A percentile compares a stretch with the other conserved stretches of the same genome.
Conservation (phyloP, 2,329 filamentous ascomycete species). For the Hymenoscyphus repandus region DNA sequence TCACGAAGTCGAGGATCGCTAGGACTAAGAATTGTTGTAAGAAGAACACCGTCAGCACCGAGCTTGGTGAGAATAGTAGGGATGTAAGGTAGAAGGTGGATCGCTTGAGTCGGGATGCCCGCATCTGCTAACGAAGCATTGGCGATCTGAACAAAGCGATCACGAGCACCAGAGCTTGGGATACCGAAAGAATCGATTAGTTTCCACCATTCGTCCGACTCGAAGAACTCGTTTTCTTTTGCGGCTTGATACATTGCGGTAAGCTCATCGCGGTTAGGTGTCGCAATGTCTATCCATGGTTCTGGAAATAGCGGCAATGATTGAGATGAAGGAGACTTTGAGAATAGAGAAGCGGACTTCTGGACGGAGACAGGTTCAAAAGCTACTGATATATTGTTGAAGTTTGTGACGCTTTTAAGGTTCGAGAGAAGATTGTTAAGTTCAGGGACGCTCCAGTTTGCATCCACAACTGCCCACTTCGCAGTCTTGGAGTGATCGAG, state of each 20-base stretch:
- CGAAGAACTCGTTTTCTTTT: constrained; percentile 60
- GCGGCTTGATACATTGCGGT: constrained; percentile 72
- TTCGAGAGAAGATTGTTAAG: constrained; percentile 64
- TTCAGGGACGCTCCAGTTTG: constrained; percentile 69
- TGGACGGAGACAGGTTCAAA: constrained; percentile 86
- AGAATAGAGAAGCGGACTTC: constrained; percentile 68
- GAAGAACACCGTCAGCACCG: constrained; percentile 54
- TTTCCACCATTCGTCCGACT: constrained; percentile 68
- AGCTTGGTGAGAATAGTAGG: constrained; percentile 82
- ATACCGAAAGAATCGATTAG: constrained; percentile 77
- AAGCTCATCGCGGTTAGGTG: constrained; percentile 81
- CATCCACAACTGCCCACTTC: constrained; percentile 80
- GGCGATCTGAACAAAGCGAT: constrained; percentile 66
- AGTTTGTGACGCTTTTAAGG: constrained; percentile 37
- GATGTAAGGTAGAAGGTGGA: constrained; percentile 84
- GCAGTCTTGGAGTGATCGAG: background rate
- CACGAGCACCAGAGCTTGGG: constrained; percentile 59
- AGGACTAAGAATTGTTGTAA: constrained; percentile 65
- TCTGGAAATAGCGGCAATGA: constrained; percentile 47
- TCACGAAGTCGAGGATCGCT: constrained; percentile 63
- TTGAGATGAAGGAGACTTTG: background rate
- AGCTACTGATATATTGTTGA: constrained; percentile 50
- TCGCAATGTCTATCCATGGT: constrained; percentile 65
- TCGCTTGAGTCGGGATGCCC: constrained; percentile 75
- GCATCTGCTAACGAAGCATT: constrained; percentile 63